These are phyloP conservation scores for Yamadazyma sp. DNA, from an alignment of 805 yeast genomes.

Conservation along the genomic window DNA sequence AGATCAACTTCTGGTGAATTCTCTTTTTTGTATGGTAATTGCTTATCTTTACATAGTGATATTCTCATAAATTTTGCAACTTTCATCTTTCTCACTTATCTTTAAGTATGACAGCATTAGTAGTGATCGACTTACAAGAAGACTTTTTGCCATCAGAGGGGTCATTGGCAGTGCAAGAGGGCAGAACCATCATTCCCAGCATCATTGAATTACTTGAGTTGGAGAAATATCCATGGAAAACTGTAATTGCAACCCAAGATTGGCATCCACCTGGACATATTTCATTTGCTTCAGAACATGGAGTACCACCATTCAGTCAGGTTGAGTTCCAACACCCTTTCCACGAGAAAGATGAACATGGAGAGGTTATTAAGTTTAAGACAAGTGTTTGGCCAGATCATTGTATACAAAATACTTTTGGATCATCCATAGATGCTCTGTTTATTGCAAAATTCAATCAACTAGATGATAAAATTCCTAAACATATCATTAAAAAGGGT, in stretches of 20 bases:
- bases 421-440: conserved; percentile 58
- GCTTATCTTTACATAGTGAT: too few relatives aligned
- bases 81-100: not conserved
- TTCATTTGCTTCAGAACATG: conserved; percentile 77
- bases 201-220: conserved; percentile 46
- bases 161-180: conserved; percentile 67
- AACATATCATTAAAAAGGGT: conserved; percentile 64
- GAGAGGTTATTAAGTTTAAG: conserved; percentile 22
- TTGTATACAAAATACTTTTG: conserved; percentile 70
- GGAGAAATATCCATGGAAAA: conserved; percentile 49
- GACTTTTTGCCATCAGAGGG: conserved; percentile 84
- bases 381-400: conserved; percentile 88
- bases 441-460: conserved; percentile 36
- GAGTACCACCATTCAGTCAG: conserved; percentile 47
- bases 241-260: conserved; percentile 73
- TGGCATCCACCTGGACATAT: conserved; percentile 83
- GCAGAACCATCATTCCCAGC: conserved; percentile 53
- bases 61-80: too few relatives aligned
- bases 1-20: too few relatives aligned
- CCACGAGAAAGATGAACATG: conserved; percentile 20
- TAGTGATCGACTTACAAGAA: conserved; percentile 79
- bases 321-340: conserved; percentile 52
- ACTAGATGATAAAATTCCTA: conserved; percentile 27
- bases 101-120: conserved; percentile 44
- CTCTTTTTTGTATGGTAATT: too few relatives aligned